These are phyloP conservation scores for Macrolepiota fuliginosa DNA, from an alignment of 768 basidiomycete species.

Conservation along the genomic window DNA sequence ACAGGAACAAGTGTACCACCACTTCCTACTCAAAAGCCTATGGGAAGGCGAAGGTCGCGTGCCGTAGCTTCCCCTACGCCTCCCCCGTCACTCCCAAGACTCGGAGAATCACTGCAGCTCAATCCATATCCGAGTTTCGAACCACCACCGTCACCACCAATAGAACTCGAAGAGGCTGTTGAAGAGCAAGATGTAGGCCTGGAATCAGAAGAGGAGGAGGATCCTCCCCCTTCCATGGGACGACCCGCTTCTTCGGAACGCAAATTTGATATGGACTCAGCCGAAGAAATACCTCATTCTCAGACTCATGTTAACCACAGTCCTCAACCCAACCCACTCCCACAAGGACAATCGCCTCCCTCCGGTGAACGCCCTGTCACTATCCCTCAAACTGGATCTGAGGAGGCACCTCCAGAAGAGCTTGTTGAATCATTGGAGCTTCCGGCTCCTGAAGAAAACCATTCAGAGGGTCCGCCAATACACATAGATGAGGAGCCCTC, in stretches of 20 bases:
- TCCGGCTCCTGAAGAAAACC: background rate
- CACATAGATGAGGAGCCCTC: background rate
- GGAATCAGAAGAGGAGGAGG: background rate
- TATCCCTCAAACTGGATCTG: background rate
- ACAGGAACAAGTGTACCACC: constrained; percentile 1
- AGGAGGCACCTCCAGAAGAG: background rate
- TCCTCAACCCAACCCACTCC: background rate
- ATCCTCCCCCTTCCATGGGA: background rate
- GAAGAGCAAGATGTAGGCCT: background rate
- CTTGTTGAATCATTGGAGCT: background rate
- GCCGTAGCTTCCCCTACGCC: constrained; percentile 3
- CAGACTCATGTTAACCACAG: background rate
- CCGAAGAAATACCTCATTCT: background rate
- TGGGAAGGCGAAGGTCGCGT: background rate
- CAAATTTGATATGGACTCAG: background rate
- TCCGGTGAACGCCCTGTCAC: background rate
- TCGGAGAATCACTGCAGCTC: background rate
- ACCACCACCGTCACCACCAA: background rate
- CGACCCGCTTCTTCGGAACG: background rate
- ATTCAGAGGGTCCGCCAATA: background rate
- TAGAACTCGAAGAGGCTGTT: background rate
- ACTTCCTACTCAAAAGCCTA: background rate
- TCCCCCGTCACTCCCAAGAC: background rate
- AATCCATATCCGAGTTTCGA: background rate
- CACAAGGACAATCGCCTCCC: constrained; percentile 1